These are phyloP conservation scores for Boletus rubroflammeus DNA, from an alignment of 768 basidiomycete species.

Conservation along the genomic window DNA sequence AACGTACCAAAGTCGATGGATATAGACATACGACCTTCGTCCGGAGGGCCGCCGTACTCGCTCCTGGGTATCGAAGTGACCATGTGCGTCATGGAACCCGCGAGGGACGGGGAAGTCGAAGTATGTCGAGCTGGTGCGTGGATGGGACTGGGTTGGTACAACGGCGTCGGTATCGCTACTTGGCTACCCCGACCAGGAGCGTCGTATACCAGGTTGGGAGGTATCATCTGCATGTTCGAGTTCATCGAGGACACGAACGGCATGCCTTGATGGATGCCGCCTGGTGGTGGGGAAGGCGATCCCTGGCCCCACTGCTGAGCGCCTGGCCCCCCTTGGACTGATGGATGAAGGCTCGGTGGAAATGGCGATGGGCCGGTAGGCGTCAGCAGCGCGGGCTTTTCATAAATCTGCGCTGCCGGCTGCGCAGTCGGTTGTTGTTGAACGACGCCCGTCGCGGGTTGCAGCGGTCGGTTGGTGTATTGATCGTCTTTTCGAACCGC, in stretches of 20 bases:
- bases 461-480: slow-evolving; percentile 32
- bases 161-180: slow-evolving; percentile 5
- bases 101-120: slow-evolving; percentile 24
- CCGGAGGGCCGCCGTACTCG: slow-evolving; percentile 27
- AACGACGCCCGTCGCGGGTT: slow-evolving; percentile 34
- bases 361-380: slow-evolving; percentile 43
- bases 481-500: slow-evolving; percentile 31
- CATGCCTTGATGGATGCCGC: slow-evolving; percentile 3
- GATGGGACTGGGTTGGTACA: slow-evolving; percentile 31
- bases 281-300: slow-evolving; percentile 35
- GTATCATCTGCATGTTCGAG: neutral
- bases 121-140: slow-evolving; percentile 18
- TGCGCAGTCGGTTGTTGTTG: slow-evolving; percentile 51
- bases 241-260: too few relatives aligned
- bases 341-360: slow-evolving; percentile 34
- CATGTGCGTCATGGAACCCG: neutral
- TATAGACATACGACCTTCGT: slow-evolving; percentile 79
- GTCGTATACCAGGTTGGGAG: neutral
- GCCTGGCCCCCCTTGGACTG: slow-evolving; percentile 25
- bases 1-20: slow-evolving; percentile 77
- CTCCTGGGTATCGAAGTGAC: slow-evolving; percentile 11
- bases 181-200: neutral
- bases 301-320: slow-evolving; percentile 15
- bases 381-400: slow-evolving; percentile 43
- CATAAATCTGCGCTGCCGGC: slow-evolving; percentile 32